These are phyloP conservation scores for Sutorius eximius DNA, from an alignment of 1,284 basidiomycete genomes.

Conservation along the genomic window DNA sequence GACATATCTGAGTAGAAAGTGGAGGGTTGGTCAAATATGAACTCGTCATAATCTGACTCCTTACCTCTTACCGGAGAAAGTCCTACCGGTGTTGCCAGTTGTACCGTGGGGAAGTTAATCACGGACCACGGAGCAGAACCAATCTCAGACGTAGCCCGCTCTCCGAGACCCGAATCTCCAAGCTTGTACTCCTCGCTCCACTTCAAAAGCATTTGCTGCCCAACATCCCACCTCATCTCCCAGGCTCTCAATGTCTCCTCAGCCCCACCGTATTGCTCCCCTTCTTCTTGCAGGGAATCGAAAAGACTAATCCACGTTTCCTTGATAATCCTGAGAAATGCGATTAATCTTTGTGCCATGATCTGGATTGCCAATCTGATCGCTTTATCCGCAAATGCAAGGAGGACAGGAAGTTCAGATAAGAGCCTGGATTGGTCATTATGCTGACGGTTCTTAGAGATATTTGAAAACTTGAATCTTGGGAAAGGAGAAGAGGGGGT, in stretches of 20 bases:
- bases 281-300: slow-evolving; percentile 69
- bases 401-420: not conserved
- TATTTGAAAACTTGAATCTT: slow-evolving; percentile 58
- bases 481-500: slow-evolving; percentile 45
- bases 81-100: not conserved
- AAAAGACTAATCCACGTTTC: slow-evolving; percentile 66
- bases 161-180: no score
- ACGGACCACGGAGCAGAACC: not conserved
- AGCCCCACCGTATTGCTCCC: slow-evolving; percentile 57
- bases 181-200: not conserved
- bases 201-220: not conserved
- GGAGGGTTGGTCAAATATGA: no score
- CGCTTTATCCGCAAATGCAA: slow-evolving; percentile 36
- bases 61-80: not conserved
- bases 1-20: not conserved
- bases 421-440: not conserved
- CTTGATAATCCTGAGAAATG: not conserved
- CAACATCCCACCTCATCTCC: slow-evolving; percentile 43
- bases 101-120: not conserved
- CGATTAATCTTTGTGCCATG: slow-evolving; percentile 26
- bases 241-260: slow-evolving; percentile 64
- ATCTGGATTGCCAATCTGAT: slow-evolving; percentile 16
- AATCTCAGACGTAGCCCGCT: not conserved
- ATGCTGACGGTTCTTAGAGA: slow-evolving; percentile 41
- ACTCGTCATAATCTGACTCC: not conserved